phyloP scores from a whole-genome alignment of 768 basidiomycete genomes.

The Podaxis mareebaensis region DNA sequence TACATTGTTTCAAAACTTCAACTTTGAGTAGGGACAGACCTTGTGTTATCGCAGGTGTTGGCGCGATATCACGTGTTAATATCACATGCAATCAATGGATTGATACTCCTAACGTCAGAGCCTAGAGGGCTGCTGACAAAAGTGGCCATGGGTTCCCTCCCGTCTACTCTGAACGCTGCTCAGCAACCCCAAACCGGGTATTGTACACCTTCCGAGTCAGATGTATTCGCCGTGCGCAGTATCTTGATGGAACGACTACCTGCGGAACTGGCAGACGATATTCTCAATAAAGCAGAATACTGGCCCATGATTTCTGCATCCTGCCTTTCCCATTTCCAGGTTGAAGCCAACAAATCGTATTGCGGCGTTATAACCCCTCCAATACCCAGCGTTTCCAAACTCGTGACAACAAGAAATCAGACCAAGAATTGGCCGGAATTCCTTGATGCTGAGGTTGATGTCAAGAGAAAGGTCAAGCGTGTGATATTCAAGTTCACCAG shows the following conservation, averaged over 20 bases:
- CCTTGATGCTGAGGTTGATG: not conserved
- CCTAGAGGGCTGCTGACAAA: not conserved
- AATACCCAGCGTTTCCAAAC: not conserved
- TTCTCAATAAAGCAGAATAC: not conserved
- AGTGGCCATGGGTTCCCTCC: not conserved
- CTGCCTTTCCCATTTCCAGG: not conserved
- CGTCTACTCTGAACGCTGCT: not conserved
- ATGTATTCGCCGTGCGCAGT: not conserved
- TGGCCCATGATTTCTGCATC: not conserved
- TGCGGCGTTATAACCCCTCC: not conserved
- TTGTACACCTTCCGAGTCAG: not conserved
- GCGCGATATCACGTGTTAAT: no score
- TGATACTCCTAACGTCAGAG: not conserved
- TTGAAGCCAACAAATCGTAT: not conserved
- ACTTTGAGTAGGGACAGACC: no score
- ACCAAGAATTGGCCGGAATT: not conserved
- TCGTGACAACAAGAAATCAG: not conserved
- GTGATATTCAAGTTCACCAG: not conserved
- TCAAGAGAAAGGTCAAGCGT: not conserved
- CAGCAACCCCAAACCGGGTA: not conserved
- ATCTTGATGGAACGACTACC: not conserved
- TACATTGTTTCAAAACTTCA: no score
- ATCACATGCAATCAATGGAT: no score
- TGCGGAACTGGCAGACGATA: not conserved
- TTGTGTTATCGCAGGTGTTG: no score